These are phyloP conservation scores for Irpex lacteus DNA, from an alignment of 1,284 basidiomycete genomes.

Conservation along the genomic window DNA sequence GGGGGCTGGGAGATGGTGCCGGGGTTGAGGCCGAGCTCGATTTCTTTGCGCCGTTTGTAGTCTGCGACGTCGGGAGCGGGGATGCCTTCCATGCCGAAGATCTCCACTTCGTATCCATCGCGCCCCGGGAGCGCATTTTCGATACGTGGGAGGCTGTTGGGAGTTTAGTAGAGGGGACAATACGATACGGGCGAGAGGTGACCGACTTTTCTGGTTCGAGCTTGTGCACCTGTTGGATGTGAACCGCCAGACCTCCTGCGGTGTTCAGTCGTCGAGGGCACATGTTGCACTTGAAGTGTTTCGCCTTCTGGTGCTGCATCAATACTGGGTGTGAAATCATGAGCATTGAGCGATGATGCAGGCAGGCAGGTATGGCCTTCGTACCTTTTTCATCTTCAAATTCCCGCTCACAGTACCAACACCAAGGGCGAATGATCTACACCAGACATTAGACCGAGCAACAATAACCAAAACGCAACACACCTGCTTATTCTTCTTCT, in stretches of 20 bases:
- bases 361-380: neutral
- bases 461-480: slow-evolving; percentile 9
- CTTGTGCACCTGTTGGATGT: slow-evolving; percentile 98
- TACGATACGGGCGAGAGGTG: neutral
- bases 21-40: slow-evolving; percentile 83
- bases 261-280: slow-evolving; percentile 96
- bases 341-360: slow-evolving; percentile 3
- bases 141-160: slow-evolving; percentile 69
- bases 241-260: slow-evolving; percentile 96
- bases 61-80: slow-evolving; percentile 92
- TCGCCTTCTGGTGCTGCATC: slow-evolving; percentile 99
- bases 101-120: slow-evolving; percentile 98
- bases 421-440: slow-evolving; percentile 89
- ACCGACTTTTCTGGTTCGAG: slow-evolving; percentile 93
- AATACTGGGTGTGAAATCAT: slow-evolving; percentile 62
- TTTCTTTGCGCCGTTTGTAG: slow-evolving; percentile 92
- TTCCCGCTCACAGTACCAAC: slow-evolving; percentile 99
- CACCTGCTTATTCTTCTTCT: slow-evolving; percentile 82
- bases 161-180: slow-evolving; percentile 1
- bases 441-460: neutral
- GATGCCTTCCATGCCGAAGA: slow-evolving; percentile 99
- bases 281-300: slow-evolving; percentile 97
- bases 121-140: slow-evolving; percentile 96
- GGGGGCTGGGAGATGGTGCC: slow-evolving; percentile 78
- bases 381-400: slow-evolving; percentile 96